phyloP scores from a whole-genome alignment of 108 stramenopile species.

The Discostella stelligeroides region DNA sequence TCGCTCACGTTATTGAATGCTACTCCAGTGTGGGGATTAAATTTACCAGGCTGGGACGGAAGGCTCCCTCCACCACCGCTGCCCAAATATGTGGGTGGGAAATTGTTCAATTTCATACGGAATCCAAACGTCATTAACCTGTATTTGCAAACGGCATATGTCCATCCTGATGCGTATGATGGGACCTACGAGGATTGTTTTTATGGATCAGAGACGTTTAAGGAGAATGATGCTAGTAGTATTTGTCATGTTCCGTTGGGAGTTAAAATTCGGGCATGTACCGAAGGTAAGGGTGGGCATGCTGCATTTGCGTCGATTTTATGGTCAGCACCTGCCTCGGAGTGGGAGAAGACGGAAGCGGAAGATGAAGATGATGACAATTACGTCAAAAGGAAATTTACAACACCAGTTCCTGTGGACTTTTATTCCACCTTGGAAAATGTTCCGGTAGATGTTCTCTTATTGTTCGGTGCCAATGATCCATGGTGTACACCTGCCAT shows the following conservation, averaged over 20 bases:
- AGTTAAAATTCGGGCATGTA: slow-evolving; percentile 62
- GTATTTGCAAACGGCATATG: slow-evolving; percentile 67
- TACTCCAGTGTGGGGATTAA: slow-evolving; percentile 89
- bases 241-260: too few relatives aligned
- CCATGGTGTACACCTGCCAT: slow-evolving; percentile 71
- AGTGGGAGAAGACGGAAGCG: not conserved
- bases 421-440: slow-evolving; percentile 56
- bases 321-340: slow-evolving; percentile 68
- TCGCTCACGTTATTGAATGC: slow-evolving; percentile 74
- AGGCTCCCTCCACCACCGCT: slow-evolving; percentile 64
- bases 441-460: slow-evolving; percentile 67
- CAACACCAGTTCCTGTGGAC: slow-evolving; percentile 2
- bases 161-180: slow-evolving; percentile 56
- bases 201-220: not conserved
- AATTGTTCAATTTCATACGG: slow-evolving; percentile 70
- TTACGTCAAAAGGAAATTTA: not conserved
- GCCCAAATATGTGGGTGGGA: slow-evolving; percentile 62
- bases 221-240: too few relatives aligned
- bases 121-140: slow-evolving; percentile 63
- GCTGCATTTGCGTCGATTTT: slow-evolving; percentile 85
- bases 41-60: slow-evolving; percentile 80
- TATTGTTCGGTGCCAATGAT: slow-evolving; percentile 77
- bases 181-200: slow-evolving; percentile 33
- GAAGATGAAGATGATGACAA: not conserved
- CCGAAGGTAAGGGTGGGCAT: slow-evolving; percentile 81